Percentiles rank a stretch among this genome's conserved stretches.
These are phyloP conservation scores for Porphyrellus cyaneotinctus DNA, from an alignment of 768 basidiomycete genomes.

Conservation along the genomic window DNA sequence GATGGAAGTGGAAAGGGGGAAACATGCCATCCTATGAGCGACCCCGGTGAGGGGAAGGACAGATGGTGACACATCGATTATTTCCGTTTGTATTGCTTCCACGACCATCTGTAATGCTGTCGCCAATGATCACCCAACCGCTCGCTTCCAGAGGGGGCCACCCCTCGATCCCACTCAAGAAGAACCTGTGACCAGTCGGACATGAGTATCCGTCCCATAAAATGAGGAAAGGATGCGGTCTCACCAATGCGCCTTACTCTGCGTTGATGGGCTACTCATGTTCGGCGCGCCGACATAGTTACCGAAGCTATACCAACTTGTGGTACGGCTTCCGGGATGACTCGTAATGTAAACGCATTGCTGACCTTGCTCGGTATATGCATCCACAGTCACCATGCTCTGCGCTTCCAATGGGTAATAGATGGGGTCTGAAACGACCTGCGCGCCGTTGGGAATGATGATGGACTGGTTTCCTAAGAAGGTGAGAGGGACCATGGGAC, in stretches of 20 bases:
- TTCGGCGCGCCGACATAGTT: constrained; percentile 2
- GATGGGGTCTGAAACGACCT: not conserved
- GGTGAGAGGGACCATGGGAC: not conserved
- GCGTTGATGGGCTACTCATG: constrained; percentile 13
- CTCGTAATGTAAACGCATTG: constrained; percentile 2
- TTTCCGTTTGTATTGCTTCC: constrained; percentile 4
- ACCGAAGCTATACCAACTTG: constrained; percentile 2
- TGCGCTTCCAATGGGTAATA: not conserved
- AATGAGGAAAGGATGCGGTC: not conserved
- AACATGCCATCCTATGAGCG: not conserved
- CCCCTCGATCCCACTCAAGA: not conserved
- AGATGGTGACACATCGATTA: not conserved
- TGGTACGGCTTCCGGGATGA: constrained; percentile 1
- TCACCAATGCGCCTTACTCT: not conserved
- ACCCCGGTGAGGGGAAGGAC: not conserved
- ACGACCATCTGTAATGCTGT: constrained; percentile 3
- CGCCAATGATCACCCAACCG: constrained; percentile 2
- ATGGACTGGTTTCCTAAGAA: constrained; percentile 4
- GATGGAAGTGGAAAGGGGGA: not conserved
- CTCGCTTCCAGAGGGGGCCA: constrained; percentile 1
- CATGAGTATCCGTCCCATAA: not conserved
- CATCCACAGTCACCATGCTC: not conserved
- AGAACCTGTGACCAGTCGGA: constrained; percentile 12
- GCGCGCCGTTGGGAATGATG: not conserved
- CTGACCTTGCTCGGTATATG: constrained; percentile 1